Evolutionary conservation across 805 yeast genomes (phyloP).

Genomic region (Saccharomycopsis lassenensis): DNA sequence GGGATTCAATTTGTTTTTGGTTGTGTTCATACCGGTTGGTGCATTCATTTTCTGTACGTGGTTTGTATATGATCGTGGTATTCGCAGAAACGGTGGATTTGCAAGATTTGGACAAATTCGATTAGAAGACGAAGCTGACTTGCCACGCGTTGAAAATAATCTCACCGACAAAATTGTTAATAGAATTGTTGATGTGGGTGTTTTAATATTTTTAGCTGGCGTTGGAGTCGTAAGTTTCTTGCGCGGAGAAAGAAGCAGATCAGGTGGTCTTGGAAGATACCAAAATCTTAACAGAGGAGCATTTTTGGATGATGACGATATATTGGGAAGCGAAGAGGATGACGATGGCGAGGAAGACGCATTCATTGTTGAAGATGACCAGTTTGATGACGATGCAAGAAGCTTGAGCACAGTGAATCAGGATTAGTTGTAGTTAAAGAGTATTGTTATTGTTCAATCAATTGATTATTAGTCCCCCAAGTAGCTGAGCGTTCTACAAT

Average conservation of each 20-base stretch:
- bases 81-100: slow-evolving; percentile 69
- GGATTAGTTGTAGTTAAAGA: too few relatives aligned
- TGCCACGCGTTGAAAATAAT: slow-evolving; percentile 51
- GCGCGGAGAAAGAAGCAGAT: neutral
- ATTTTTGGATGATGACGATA: slow-evolving; percentile 17
- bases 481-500: too few relatives aligned
- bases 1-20: slow-evolving; percentile 41
- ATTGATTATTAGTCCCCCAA: too few relatives aligned
- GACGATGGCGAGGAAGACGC: slow-evolving; percentile 16
- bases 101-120: slow-evolving; percentile 76
- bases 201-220: slow-evolving; percentile 33
- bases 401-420: slow-evolving; percentile 15
- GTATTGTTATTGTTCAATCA: too few relatives aligned
- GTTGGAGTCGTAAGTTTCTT: slow-evolving; percentile 17
- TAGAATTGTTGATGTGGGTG: slow-evolving; percentile 45
- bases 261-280: slow-evolving; percentile 7
- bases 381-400: slow-evolving; percentile 1
- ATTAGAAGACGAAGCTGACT: slow-evolving; percentile 41
- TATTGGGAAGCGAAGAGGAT: slow-evolving; percentile 13
- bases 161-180: slow-evolving; percentile 49
- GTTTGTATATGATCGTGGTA: slow-evolving; percentile 73
- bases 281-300: slow-evolving; percentile 4
- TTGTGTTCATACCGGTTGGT: slow-evolving; percentile 46
- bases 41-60: slow-evolving; percentile 44
- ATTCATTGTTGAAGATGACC: slow-evolving; percentile 15